Conservation (phyloP, 495 filamentous ascomycete species). For the Trichocladium antarcticum region DNA sequence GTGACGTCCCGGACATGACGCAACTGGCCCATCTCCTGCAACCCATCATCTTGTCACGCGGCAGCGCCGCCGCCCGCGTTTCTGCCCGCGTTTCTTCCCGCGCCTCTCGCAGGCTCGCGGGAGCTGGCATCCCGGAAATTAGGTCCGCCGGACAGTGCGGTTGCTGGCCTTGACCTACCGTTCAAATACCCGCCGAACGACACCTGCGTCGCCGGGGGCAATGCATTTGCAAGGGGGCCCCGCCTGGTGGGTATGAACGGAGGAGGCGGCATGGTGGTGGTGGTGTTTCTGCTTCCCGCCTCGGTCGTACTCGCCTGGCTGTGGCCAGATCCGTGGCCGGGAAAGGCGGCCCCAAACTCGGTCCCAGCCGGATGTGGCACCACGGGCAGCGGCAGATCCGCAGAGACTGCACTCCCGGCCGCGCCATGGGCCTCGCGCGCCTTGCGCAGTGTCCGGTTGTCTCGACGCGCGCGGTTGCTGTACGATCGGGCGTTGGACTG, state of each 20-base stretch:
- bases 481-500: slow-evolving; percentile 37
- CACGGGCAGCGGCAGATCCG: background rate
- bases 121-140: too few relatives aligned
- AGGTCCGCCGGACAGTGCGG: too few relatives aligned
- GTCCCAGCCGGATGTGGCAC: background rate
- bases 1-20: too few relatives aligned
- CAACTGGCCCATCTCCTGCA: too few relatives aligned
- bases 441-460: slow-evolving; percentile 2
- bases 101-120: too few relatives aligned
- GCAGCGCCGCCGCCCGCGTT: too few relatives aligned
- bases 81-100: too few relatives aligned
- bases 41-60: too few relatives aligned
- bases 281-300: background rate
- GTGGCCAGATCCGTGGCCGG: too few relatives aligned
- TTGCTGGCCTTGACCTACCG: background rate
- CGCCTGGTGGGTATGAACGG: background rate
- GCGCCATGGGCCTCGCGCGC: slow-evolving; percentile 3
- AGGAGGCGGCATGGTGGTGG: slow-evolving; percentile 6
- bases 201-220: background rate
- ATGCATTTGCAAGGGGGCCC: background rate
- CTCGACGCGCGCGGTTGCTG: slow-evolving; percentile 35
- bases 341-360: background rate
- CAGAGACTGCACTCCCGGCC: background rate
- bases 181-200: slow-evolving; percentile 4
- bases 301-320: too few relatives aligned